Conservation (phyloP, 768 basidiomycete species). For the Lentinula raphanica region DNA sequence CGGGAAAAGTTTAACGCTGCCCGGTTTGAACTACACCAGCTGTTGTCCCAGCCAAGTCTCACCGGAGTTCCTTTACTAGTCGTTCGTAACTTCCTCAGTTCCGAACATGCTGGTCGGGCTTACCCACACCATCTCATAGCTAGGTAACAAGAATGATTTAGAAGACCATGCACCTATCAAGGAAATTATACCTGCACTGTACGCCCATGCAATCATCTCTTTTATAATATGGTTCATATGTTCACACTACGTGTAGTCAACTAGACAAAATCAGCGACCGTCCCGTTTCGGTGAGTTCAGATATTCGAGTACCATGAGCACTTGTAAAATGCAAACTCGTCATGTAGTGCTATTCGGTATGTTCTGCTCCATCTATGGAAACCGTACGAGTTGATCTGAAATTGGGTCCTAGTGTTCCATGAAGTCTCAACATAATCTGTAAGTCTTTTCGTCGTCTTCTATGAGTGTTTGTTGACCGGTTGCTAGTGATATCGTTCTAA, state of each 20-base stretch:
- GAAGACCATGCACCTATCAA: constrained; percentile 72
- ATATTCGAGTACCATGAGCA: too few species aligned
- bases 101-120: not conserved
- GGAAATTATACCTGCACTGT: constrained; percentile 22
- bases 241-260: constrained; percentile 37
- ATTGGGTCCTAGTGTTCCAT: constrained; percentile 71
- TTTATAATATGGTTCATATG: not conserved
- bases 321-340: too few species aligned
- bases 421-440: constrained; percentile 94
- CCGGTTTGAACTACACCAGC: constrained; percentile 77
- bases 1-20: constrained; percentile 78
- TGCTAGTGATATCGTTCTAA: constrained; percentile 66
- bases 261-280: constrained; percentile 76
- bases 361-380: constrained; percentile 14
- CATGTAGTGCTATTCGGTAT: constrained; percentile 86
- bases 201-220: not conserved
- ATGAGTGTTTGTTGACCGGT: not conserved
- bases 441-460: constrained; percentile 22
- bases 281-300: constrained; percentile 81
- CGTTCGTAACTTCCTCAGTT: constrained; percentile 35
- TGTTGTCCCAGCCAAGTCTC: constrained; percentile 62
- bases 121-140: constrained; percentile 30
- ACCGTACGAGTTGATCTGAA: not conserved
- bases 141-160: constrained; percentile 93
- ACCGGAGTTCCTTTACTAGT: constrained; percentile 76